Percentiles rank a stretch among this genome's conserved stretches.
phyloP scores from a whole-genome alignment of 2,329 filamentous ascomycete genomes.

The Claviceps pazoutovae region DNA sequence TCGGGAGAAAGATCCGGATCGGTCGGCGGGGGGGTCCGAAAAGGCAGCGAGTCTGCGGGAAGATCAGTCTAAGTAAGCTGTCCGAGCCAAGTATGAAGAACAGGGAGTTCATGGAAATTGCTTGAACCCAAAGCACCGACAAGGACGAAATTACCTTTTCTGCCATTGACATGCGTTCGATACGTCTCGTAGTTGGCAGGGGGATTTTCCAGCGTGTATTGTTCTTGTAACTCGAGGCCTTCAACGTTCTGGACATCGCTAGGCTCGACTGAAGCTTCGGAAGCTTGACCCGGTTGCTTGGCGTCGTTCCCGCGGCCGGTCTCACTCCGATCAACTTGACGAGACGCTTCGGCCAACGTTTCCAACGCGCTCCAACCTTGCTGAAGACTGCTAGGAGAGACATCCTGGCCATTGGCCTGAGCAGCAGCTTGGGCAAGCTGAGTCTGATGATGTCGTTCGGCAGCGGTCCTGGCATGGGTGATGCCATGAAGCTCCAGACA shows the following conservation, averaged over 20 bases:
- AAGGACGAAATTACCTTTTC: conserved; percentile 11
- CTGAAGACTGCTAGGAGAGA: conserved; percentile 22
- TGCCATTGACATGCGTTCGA: conserved; percentile 12
- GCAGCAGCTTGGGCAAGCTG: conserved; percentile 3
- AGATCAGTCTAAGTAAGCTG: neutral
- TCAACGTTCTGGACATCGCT: conserved; percentile 16
- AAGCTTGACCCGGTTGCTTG: conserved; percentile 15
- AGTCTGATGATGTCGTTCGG: conserved; percentile 15
- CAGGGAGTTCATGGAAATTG: neutral
- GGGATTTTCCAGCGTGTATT: conserved; percentile 44
- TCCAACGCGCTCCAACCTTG: conserved; percentile 69
- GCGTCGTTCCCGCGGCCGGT: conserved; percentile 37
- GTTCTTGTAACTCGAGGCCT: conserved; percentile 42
- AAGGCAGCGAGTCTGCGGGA: conserved; percentile 6
- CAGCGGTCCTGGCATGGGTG: conserved; percentile 30
- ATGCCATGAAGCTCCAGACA: conserved; percentile 60
- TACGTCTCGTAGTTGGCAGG: conserved; percentile 32
- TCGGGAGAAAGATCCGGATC: conserved; percentile 27
- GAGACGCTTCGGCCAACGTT: conserved; percentile 76
- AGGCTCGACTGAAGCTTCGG: conserved; percentile 11
- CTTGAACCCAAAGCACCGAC: conserved; percentile 6
- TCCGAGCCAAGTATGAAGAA: neutral
- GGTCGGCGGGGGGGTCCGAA: conserved; percentile 14
- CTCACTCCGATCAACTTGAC: conserved; percentile 56
- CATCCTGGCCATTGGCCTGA: conserved; percentile 16